Evolutionary conservation across 2,329 filamentous ascomycete species (phyloP).

Genomic region (Elsinoe ampelina): DNA sequence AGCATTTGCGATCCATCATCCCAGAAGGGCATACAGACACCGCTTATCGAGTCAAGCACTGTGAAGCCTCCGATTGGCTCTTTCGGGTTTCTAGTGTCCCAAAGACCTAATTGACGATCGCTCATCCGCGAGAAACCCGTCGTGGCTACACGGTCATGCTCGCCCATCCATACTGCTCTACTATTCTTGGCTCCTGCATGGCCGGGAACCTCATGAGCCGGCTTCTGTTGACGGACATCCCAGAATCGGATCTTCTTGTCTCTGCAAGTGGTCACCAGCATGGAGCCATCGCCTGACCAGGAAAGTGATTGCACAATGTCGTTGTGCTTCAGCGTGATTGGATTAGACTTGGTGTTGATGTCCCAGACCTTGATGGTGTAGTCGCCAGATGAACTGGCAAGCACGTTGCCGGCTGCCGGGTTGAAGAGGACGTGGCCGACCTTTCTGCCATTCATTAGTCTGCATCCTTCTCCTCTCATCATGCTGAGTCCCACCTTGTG

Average conservation of each 20-base stretch:
- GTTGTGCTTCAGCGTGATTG: constrained; percentile 69
- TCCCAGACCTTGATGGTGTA: constrained; percentile 96
- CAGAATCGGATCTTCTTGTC: constrained; percentile 98
- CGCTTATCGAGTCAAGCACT: constrained; percentile 88
- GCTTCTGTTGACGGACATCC: constrained; percentile 89
- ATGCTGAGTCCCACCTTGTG: constrained; percentile 54
- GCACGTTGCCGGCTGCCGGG: constrained; percentile 86
- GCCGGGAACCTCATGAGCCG: constrained; percentile 73
- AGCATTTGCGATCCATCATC: constrained; percentile 92
- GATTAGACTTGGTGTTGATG: constrained; percentile 64
- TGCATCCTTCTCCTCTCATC: background rate
- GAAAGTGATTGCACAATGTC: constrained; percentile 94
- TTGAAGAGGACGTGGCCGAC: constrained; percentile 98
- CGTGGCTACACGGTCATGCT: constrained; percentile 90
- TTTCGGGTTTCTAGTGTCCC: constrained; percentile 72
- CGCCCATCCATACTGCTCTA: constrained; percentile 91
- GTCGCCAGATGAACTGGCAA: constrained; percentile 91
- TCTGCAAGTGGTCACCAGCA: constrained; percentile 84
- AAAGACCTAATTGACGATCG: constrained; percentile 88
- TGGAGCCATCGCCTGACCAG: constrained; percentile 82
- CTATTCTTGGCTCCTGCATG: constrained; percentile 96
- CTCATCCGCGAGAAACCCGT: constrained; percentile 99
- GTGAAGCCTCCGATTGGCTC: constrained; percentile 86
- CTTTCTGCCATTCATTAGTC: constrained; percentile 53
- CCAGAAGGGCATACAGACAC: constrained; percentile 99